Conservation (phyloP, 108 stramenopile species). For the Pelagomonas calceolata region DNA sequence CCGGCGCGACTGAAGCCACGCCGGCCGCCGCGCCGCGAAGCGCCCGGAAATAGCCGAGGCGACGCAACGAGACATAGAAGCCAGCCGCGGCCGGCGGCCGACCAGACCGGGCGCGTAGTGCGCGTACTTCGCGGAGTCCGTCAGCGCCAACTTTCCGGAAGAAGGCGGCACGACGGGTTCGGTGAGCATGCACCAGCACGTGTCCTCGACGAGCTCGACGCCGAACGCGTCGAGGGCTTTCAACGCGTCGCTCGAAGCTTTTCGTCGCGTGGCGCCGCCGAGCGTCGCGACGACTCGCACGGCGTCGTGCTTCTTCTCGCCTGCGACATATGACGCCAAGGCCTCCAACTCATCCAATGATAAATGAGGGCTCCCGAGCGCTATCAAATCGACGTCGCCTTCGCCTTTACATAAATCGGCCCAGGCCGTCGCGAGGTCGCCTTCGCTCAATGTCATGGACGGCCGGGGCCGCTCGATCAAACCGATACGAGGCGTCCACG, state of each 20-base stretch:
- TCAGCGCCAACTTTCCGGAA: slow-evolving; percentile 29
- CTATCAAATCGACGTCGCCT: slow-evolving; percentile 44
- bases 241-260: too few species aligned
- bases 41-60: slow-evolving; percentile 34
- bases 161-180: slow-evolving; percentile 22
- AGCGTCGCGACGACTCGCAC: slow-evolving; percentile 49
- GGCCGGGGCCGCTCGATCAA: too few species aligned
- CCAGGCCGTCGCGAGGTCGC: not conserved
- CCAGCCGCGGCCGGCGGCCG: slow-evolving; percentile 41
- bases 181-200: slow-evolving; percentile 78
- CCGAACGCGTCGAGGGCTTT: slow-evolving; percentile 44
- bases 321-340: slow-evolving; percentile 31
- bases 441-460: not conserved
- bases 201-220: slow-evolving; percentile 60
- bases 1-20: too few species aligned
- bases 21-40: not conserved
- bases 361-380: slow-evolving; percentile 68
- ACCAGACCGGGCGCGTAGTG: slow-evolving; percentile 58
- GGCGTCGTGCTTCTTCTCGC: slow-evolving; percentile 27
- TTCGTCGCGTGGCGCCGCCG: slow-evolving; percentile 21
- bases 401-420: not conserved
- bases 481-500: slow-evolving; percentile 29
- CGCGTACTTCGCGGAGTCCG: slow-evolving; percentile 71
- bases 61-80: slow-evolving; percentile 52
- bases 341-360: slow-evolving; percentile 46